Conservation (phyloP, 192 early-diverging fungal species). For the Coemansia asiatica region DNA sequence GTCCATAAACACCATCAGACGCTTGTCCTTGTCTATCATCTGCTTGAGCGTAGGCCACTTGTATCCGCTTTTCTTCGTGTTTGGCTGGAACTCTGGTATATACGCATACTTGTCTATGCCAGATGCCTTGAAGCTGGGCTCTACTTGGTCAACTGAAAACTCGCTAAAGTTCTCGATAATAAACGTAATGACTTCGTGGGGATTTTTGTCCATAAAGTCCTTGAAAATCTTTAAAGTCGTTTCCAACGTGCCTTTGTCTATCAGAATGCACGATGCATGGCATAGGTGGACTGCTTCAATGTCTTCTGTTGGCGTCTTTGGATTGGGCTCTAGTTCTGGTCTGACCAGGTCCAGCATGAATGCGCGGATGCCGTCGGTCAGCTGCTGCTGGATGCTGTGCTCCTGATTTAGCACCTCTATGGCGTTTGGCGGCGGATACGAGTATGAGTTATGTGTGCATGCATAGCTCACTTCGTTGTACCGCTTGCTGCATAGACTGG, state of each 20-base stretch:
- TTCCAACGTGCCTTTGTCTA: slow-evolving; percentile 63
- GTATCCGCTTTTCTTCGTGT: slow-evolving; percentile 17
- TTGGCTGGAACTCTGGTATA: slow-evolving; percentile 40
- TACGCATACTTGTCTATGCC: slow-evolving; percentile 55
- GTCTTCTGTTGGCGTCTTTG: background rate
- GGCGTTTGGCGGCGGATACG: slow-evolving; percentile 45
- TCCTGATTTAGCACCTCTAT: slow-evolving; percentile 63
- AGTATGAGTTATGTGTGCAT: slow-evolving; percentile 74
- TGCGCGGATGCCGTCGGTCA: slow-evolving; percentile 72
- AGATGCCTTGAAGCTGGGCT: slow-evolving; percentile 56
- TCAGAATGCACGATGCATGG: slow-evolving; percentile 63
- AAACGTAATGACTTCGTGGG: slow-evolving; percentile 74
- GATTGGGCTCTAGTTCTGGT: background rate
- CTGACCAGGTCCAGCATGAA: slow-evolving; percentile 68
- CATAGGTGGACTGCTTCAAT: slow-evolving; percentile 58
- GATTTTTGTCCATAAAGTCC: slow-evolving; percentile 65
- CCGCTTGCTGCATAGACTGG: slow-evolving; percentile 60
- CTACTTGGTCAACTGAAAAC: slow-evolving; percentile 52
- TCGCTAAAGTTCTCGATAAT: slow-evolving; percentile 68
- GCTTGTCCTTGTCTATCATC: slow-evolving; percentile 64
- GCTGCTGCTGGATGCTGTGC: slow-evolving; percentile 62
- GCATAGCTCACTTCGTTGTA: slow-evolving; percentile 68
- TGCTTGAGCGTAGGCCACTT: slow-evolving; percentile 69
- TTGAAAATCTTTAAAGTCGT: slow-evolving; percentile 57
- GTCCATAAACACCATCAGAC: slow-evolving; percentile 68